These are phyloP conservation scores for Phlegmacium glaucopus DNA, from an alignment of 768 basidiomycete species.

Conservation along the genomic window DNA sequence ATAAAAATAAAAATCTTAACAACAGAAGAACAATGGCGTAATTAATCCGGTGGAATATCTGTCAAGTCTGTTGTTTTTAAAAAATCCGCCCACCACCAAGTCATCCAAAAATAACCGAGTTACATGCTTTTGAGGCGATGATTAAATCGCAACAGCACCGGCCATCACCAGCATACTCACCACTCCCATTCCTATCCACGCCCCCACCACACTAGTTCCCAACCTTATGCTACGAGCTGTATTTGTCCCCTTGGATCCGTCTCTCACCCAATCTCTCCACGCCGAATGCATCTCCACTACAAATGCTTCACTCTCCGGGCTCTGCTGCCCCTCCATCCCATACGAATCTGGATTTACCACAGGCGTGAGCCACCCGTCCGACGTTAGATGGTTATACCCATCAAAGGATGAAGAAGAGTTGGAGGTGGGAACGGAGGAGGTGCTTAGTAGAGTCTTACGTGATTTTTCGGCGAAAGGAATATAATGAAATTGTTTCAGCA, in stretches of 20 bases:
- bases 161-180: too few species aligned
- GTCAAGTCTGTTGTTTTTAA: too few species aligned
- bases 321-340: conserved; percentile 42
- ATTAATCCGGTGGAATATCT: too few species aligned
- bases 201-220: too few species aligned
- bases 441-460: conserved; percentile 37
- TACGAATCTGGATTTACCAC: conserved; percentile 72
- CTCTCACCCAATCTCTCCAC: conserved; percentile 68
- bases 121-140: too few species aligned
- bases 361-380: conserved; percentile 64
- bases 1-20: too few species aligned
- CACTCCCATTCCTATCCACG: too few species aligned
- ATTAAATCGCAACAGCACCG: too few species aligned
- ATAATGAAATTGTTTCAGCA: conserved; percentile 45
- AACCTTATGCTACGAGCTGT: conserved; percentile 15
- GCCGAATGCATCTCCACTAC: conserved; percentile 72
- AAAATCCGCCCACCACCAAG: too few species aligned
- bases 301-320: conserved; percentile 81
- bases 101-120: too few species aligned
- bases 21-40: too few species aligned
- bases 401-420: conserved; percentile 12
- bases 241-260: conserved; percentile 52
- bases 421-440: conserved; percentile 14
- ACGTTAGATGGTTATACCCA: conserved; percentile 16
- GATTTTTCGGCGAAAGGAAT: conserved; percentile 57